Evolutionary conservation across 371 early-diverging fungal species (phyloP).

Genomic region (Mortierella sp.): DNA sequence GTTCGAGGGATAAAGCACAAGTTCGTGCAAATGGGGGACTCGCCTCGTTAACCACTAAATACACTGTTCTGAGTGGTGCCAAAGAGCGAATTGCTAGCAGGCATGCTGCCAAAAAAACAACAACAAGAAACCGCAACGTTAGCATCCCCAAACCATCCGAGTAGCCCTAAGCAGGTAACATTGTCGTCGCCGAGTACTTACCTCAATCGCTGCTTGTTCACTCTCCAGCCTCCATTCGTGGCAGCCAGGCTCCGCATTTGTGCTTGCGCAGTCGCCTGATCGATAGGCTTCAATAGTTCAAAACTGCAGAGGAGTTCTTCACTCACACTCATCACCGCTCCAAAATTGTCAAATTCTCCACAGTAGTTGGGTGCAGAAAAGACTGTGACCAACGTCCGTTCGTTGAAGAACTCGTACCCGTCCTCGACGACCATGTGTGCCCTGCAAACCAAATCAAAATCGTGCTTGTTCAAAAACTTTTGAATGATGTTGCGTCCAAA

Average conservation of each 20-base stretch:
- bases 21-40: no score
- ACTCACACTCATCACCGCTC: slow-evolving; percentile 96
- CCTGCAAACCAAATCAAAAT: slow-evolving; percentile 93
- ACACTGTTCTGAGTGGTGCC: slow-evolving; percentile 8
- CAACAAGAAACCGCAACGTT: no score
- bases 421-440: slow-evolving; percentile 99
- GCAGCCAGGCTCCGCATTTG: slow-evolving; percentile 54
- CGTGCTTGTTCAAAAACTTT: slow-evolving; percentile 90
- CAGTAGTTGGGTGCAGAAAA: slow-evolving; percentile 99
- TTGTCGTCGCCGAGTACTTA: no score
- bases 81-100: slow-evolving; percentile 25
- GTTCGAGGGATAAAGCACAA: no score
- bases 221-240: slow-evolving; percentile 49
- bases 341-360: slow-evolving; percentile 98
- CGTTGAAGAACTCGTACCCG: slow-evolving; percentile 98
- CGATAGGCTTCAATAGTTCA: slow-evolving; percentile 55
- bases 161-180: no score
- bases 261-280: slow-evolving; percentile 41
- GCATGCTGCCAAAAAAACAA: slow-evolving; percentile 15
- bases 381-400: slow-evolving; percentile 96
- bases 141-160: no score
- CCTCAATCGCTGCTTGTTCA: slow-evolving; percentile 52
- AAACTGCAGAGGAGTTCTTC: slow-evolving; percentile 88
- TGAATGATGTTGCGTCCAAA: slow-evolving; percentile 94
- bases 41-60: neutral